These are phyloP conservation scores for Hypoxylon lienhwacheense DNA, from an alignment of 495 filamentous ascomycete species.

Conservation along the genomic window DNA sequence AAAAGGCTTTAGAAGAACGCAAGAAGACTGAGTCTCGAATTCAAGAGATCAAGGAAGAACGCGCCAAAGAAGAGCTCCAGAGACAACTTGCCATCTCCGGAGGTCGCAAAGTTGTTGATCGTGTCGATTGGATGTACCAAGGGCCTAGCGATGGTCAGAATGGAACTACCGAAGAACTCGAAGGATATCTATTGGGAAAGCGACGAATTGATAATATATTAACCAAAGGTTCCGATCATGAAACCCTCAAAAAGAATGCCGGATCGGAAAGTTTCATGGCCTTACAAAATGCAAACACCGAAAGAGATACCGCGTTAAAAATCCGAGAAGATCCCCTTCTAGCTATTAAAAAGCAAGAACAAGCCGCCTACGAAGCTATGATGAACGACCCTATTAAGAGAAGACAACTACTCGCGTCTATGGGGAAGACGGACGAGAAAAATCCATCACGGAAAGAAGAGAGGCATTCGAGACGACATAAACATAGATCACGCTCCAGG, in stretches of 20 bases:
- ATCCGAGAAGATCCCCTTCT: conserved; percentile 86
- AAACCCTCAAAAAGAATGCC: conserved; percentile 82
- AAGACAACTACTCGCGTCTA: conserved; percentile 65
- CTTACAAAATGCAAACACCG: conserved; percentile 60
- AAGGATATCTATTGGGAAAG: conserved; percentile 91
- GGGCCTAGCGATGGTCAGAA: conserved; percentile 78
- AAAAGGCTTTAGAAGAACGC: conserved; percentile 92
- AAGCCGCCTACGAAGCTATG: conserved; percentile 84
- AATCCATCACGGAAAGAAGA: conserved; percentile 45
- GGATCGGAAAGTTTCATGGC: conserved; percentile 64
- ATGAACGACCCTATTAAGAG: conserved; percentile 81
- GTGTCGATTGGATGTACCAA: conserved; percentile 98
- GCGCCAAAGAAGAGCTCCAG: conserved; percentile 87
- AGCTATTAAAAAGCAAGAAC: conserved; percentile 88
- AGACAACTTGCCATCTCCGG: conserved; percentile 87
- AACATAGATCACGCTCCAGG: conserved; percentile 38
- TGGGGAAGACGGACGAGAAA: conserved; percentile 54
- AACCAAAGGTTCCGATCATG: conserved; percentile 79
- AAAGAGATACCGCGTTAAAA: conserved; percentile 78
- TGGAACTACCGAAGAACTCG: conserved; percentile 88
- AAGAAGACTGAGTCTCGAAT: conserved; percentile 74
- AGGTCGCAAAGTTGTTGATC: conserved; percentile 68
- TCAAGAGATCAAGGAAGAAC: conserved; percentile 93
- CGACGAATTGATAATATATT: conserved; percentile 81
- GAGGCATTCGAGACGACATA: conserved; percentile 55